Evolutionary conservation across 2,329 filamentous ascomycete genomes (phyloP).

Genomic region (Magnaporthiopsis rhizophila): DNA sequence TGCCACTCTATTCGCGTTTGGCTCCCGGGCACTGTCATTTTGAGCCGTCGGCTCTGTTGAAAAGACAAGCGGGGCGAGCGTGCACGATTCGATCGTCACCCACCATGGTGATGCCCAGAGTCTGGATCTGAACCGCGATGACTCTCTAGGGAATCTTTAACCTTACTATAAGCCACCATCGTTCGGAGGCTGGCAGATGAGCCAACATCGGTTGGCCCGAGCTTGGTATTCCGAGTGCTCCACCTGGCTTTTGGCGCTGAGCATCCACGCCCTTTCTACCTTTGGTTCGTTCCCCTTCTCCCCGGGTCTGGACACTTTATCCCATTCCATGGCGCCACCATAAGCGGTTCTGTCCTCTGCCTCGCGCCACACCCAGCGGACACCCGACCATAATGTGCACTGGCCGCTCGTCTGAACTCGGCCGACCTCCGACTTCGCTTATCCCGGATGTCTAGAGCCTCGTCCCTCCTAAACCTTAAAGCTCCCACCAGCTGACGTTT

Average conservation of each 20-base stretch:
- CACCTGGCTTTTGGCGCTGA: neutral
- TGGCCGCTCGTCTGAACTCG: neutral
- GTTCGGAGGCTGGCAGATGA: neutral
- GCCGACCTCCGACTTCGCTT: neutral
- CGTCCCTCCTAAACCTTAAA: neutral
- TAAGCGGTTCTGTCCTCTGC: neutral
- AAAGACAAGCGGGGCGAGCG: neutral
- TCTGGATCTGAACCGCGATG: neutral
- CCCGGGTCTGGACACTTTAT: neutral
- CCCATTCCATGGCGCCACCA: neutral
- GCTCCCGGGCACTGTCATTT: neutral
- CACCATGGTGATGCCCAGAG: slow-evolving; percentile 14
- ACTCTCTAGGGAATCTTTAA: neutral
- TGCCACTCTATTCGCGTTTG: neutral
- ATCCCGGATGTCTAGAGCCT: neutral
- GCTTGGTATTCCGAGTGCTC: neutral
- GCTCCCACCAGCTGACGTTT: neutral
- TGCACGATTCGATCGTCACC: neutral
- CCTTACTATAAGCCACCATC: neutral
- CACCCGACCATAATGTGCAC: neutral
- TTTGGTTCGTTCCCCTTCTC: neutral
- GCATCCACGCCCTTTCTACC: neutral
- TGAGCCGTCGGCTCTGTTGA: neutral
- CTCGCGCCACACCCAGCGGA: neutral
- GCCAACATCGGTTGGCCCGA: neutral